Conservation (phyloP, 2,329 filamentous ascomycete genomes). For the Talaromyces sp. region DNA sequence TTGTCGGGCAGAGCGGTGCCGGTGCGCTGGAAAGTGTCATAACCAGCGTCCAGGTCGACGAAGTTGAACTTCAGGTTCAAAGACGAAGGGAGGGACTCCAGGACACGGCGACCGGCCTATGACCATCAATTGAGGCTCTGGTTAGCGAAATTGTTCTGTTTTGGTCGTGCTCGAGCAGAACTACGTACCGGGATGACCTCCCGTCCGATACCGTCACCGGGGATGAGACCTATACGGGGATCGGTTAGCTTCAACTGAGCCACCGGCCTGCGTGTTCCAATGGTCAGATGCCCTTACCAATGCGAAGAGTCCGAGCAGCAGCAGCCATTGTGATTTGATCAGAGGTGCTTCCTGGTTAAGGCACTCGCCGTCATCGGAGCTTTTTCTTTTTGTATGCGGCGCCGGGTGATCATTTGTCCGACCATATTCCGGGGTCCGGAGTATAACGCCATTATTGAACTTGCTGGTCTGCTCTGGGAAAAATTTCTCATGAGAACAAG, state of each 20-base stretch:
- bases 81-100: constrained; percentile 91
- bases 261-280: neutral
- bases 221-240: constrained; percentile 74
- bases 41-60: constrained; percentile 88
- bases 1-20: constrained; percentile 85
- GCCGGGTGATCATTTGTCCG: constrained; percentile 26
- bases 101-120: constrained; percentile 77
- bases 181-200: constrained; percentile 82
- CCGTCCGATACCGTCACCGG: constrained; percentile 96
- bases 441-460: constrained; percentile 8
- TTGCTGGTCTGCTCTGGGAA: too few species aligned
- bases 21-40: constrained; percentile 87
- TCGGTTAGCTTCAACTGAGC: constrained; percentile 18
- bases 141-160: constrained; percentile 14
- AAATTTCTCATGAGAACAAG: too few species aligned
- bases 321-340: constrained; percentile 46
- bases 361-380: constrained; percentile 35
- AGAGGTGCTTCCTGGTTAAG: constrained; percentile 22
- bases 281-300: constrained; percentile 56
- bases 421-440: constrained; percentile 21
- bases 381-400: constrained; percentile 27
- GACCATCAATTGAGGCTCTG: constrained; percentile 10
- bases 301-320: constrained; percentile 67
- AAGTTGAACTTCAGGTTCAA: constrained; percentile 92
- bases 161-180: constrained; percentile 8